Evolutionary conservation across 768 basidiomycete species (phyloP).

Genomic region (Trametopsis cervina): DNA sequence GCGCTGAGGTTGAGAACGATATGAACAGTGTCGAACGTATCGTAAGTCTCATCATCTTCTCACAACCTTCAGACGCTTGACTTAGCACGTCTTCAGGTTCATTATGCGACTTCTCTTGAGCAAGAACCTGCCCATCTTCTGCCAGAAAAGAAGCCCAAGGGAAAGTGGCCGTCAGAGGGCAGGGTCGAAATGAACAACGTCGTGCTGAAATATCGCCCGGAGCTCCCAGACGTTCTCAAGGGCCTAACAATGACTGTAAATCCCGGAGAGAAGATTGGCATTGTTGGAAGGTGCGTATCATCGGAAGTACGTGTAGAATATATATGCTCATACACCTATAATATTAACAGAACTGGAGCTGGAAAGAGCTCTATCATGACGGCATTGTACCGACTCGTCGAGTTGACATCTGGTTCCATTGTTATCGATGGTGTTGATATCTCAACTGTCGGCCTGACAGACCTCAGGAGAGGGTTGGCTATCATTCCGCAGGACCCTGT

Average conservation of each 20-base stretch:
- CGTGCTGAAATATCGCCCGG: constrained; percentile 78
- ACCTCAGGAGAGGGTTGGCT: constrained; percentile 59
- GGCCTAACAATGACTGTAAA: constrained; percentile 64
- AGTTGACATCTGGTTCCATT: constrained; percentile 69
- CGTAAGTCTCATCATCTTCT: constrained; percentile 11
- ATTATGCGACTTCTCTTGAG: constrained; percentile 76
- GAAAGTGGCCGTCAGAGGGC: constrained; percentile 72
- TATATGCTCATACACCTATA: background rate
- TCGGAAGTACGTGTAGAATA: constrained; percentile 1
- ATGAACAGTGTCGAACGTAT: constrained; percentile 91
- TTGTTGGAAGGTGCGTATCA: constrained; percentile 54
- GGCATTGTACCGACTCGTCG: constrained; percentile 80
- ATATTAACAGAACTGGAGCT: constrained; percentile 59
- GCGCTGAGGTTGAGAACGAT: constrained; percentile 85
- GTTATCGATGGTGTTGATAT: constrained; percentile 80
- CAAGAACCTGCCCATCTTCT: constrained; percentile 73
- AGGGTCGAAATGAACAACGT: constrained; percentile 69
- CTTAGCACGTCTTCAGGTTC: constrained; percentile 26
- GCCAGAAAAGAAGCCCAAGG: constrained; percentile 48
- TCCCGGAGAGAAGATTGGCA: constrained; percentile 86
- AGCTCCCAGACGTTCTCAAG: constrained; percentile 83
- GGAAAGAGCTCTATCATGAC: constrained; percentile 91
- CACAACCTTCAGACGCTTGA: background rate
- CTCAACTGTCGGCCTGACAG: constrained; percentile 69
- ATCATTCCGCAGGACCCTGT: constrained; percentile 85